Percentiles rank a stretch among this genome's conserved stretches.
Evolutionary conservation across 2,329 filamentous ascomycete species (phyloP).

Genomic region (Monilinia laxa): DNA sequence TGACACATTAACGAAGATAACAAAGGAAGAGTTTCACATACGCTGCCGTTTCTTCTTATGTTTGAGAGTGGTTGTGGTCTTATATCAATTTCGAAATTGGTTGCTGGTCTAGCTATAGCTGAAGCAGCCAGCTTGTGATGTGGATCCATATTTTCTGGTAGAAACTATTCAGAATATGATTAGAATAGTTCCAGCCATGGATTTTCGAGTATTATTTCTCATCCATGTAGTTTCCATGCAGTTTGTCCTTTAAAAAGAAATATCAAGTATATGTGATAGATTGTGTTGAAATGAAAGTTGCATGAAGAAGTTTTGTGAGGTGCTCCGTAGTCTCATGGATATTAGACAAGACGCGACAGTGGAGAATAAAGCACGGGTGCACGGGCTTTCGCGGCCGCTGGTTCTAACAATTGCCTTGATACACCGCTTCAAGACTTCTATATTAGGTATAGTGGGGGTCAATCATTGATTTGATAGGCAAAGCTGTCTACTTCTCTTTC

Average conservation of each 20-base stretch:
- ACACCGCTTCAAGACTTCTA: neutral
- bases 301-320: neutral
- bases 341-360: neutral
- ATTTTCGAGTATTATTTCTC: neutral
- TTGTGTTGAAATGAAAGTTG: neutral
- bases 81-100: neutral
- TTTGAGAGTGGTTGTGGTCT: slow-evolving; percentile 6
- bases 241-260: neutral
- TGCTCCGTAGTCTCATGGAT: neutral
- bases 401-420: neutral
- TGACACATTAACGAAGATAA: slow-evolving; percentile 30
- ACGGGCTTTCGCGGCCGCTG: slow-evolving; percentile 10
- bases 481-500: slow-evolving; percentile 22
- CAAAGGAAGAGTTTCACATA: slow-evolving; percentile 22
- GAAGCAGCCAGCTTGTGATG: neutral
- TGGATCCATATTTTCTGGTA: slow-evolving; percentile 12
- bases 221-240: neutral
- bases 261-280: neutral
- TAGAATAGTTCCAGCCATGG: neutral
- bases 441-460: slow-evolving; percentile 15
- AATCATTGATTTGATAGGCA: slow-evolving; percentile 12
- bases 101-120: slow-evolving; percentile 11
- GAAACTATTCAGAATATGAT: neutral
- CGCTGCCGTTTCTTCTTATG: slow-evolving; percentile 3
- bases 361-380: neutral